Conservation (phyloP, 1,139 yeast species). For the Suhomyces guaymorum region DNA sequence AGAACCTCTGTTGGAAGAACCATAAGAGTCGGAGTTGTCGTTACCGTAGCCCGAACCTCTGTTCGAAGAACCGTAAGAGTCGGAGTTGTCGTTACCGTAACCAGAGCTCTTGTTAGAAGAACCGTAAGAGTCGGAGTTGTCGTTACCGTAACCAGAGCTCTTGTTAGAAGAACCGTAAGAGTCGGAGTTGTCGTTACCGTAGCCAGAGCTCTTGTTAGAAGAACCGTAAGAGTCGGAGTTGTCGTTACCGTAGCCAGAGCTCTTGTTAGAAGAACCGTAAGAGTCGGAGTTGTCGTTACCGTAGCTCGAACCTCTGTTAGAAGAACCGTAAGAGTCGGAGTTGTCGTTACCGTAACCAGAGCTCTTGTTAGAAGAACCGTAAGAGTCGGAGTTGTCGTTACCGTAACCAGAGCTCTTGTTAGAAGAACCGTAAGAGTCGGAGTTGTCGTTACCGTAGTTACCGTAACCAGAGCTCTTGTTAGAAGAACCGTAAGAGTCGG, state of each 20-base stretch:
- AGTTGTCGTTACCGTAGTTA: constrained; percentile 16
- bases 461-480: constrained; percentile 4
- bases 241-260: constrained; percentile 12
- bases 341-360: constrained; percentile 11
- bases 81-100: constrained; percentile 14
- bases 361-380: constrained; percentile 14
- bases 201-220: constrained; percentile 15
- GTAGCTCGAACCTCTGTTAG: constrained; percentile 2
- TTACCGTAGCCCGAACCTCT: constrained; percentile 13
- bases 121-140: no score
- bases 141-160: constrained; percentile 5
- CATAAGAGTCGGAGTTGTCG: constrained; percentile 5
- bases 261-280: constrained; percentile 17
- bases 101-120: constrained; percentile 10
- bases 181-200: constrained; percentile 4
- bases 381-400: constrained; percentile 8
- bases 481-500: constrained; percentile 14
- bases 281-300: constrained; percentile 8
- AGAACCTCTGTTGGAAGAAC: constrained; percentile 7
- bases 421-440: constrained; percentile 19
- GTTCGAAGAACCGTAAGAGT: constrained; percentile 14
- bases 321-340: constrained; percentile 16
- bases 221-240: constrained; percentile 11
- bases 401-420: constrained; percentile 14
- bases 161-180: constrained; percentile 10